phyloP scores from a whole-genome alignment of 2,329 filamentous ascomycete species.

The Chaetomium sp. region DNA sequence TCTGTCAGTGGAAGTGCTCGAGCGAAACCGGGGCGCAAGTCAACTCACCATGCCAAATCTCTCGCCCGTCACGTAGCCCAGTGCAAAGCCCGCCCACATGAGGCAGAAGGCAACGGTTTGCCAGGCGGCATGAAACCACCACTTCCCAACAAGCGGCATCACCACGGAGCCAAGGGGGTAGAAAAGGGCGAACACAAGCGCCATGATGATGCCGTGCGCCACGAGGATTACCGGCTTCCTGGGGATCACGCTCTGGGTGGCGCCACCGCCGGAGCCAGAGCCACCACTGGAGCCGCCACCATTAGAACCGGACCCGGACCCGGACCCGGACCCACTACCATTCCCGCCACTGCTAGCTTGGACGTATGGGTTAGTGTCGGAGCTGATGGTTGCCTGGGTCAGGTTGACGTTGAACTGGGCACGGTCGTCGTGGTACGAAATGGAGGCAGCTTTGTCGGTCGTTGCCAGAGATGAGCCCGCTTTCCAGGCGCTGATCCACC shows the following conservation, averaged over 20 bases:
- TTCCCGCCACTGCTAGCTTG: conserved; percentile 12
- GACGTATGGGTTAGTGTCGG: conserved; percentile 57
- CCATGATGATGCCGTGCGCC: conserved; percentile 63
- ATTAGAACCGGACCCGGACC: conserved; percentile 11
- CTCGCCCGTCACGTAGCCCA: conserved; percentile 55
- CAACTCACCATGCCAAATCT: conserved; percentile 47
- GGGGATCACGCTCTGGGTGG: conserved; percentile 17
- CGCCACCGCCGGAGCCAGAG: conserved; percentile 29
- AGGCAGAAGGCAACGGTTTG: conserved; percentile 57
- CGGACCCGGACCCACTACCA: conserved; percentile 7
- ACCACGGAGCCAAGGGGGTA: conserved; percentile 63
- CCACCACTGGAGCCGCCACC: conserved; percentile 17
- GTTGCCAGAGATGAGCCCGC: conserved; percentile 50
- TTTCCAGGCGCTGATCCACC: conserved; percentile 60
- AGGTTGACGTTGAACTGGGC: conserved; percentile 53
- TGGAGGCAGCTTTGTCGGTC: conserved; percentile 43
- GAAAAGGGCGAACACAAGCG: conserved; percentile 58
- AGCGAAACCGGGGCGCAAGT: conserved; percentile 19
- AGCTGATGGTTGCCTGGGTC: conserved; percentile 47
- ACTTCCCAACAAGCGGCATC: conserved; percentile 61
- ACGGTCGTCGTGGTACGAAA: conserved; percentile 52
- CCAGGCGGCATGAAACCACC: conserved; percentile 59
- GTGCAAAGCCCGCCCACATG: conserved; percentile 62
- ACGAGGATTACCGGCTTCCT: conserved; percentile 36
- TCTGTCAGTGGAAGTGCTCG: conserved; percentile 26